A percentile compares a stretch with the other conserved stretches of the same genome.
Conservation (phyloP, 768 basidiomycete genomes). For the Tricholomella constricta region DNA sequence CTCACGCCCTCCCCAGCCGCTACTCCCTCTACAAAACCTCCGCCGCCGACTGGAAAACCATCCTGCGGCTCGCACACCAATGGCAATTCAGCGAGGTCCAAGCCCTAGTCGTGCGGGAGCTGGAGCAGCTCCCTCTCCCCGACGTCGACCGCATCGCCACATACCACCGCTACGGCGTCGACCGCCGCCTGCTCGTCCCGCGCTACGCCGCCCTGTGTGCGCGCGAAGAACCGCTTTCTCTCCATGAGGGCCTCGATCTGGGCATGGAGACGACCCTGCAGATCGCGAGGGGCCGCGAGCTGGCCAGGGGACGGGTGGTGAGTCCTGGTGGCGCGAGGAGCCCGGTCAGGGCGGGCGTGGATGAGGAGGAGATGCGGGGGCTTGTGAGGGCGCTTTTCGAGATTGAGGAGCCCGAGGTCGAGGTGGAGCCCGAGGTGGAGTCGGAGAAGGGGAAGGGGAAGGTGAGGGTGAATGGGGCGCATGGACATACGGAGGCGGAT, state of each 20-base stretch:
- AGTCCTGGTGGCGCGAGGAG: slow-evolving; percentile 16
- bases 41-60: slow-evolving; percentile 55
- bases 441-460: no score
- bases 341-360: slow-evolving; percentile 13
- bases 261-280: slow-evolving; percentile 53
- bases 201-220: slow-evolving; percentile 57
- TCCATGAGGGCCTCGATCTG: slow-evolving; percentile 57
- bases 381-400: slow-evolving; percentile 18
- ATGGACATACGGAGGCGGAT: background rate
- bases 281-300: slow-evolving; percentile 54
- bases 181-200: slow-evolving; percentile 49
- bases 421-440: no score
- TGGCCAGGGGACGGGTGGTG: slow-evolving; percentile 31
- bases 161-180: slow-evolving; percentile 55
- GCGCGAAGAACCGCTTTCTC: slow-evolving; percentile 49
- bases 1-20: slow-evolving; percentile 35
- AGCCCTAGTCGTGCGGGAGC: slow-evolving; percentile 57
- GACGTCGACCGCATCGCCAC: slow-evolving; percentile 55
- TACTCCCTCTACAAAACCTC: slow-evolving; percentile 58
- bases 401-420: no score
- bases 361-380: slow-evolving; percentile 15
- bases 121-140: slow-evolving; percentile 48
- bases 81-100: slow-evolving; percentile 63
- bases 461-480: background rate
- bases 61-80: slow-evolving; percentile 56